Percentiles rank a stretch among this genome's conserved stretches.
Evolutionary conservation across 2,329 filamentous ascomycete species (phyloP).

Genomic region (Nigrospora oryzae): DNA sequence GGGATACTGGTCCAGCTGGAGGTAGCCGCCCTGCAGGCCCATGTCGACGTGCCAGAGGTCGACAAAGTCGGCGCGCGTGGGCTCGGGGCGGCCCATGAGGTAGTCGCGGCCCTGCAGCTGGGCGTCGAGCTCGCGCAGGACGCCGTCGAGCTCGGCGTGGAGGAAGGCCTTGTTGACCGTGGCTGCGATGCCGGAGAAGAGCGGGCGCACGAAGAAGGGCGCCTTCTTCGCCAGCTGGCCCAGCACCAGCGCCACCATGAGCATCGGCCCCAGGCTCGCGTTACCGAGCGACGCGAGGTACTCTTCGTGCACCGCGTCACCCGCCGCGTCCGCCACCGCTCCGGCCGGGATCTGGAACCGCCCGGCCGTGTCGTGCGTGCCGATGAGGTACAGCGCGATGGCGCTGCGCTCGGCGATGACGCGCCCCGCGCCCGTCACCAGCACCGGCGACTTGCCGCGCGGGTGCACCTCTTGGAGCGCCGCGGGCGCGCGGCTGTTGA

Average conservation of each 20-base stretch:
- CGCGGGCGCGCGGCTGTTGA: constrained; percentile 3
- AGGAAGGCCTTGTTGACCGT: constrained; percentile 7
- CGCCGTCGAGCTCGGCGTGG: constrained; percentile 5
- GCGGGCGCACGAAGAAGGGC: constrained; percentile 7
- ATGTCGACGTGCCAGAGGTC: constrained; percentile 9
- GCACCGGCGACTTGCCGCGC: constrained; percentile 10
- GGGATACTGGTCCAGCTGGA: constrained; percentile 7
- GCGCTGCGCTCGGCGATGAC: constrained; percentile 10
- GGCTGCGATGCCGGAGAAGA: background rate
- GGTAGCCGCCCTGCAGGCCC: constrained; percentile 5
- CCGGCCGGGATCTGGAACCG: constrained; percentile 5
- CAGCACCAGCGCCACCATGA: constrained; percentile 7
- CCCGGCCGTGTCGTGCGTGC: constrained; percentile 6
- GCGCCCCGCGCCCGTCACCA: constrained; percentile 9
- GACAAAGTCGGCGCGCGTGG: constrained; percentile 9
- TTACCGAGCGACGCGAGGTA: constrained; percentile 9
- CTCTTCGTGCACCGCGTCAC: constrained; percentile 10
- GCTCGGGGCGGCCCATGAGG: constrained; percentile 8
- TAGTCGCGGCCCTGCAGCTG: constrained; percentile 5
- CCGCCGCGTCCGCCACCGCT: background rate
- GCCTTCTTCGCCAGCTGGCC: constrained; percentile 1
- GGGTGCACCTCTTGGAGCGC: constrained; percentile 7
- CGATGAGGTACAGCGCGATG: constrained; percentile 11
- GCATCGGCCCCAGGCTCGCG: constrained; percentile 3
- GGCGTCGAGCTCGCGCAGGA: constrained; percentile 6